Conservation (phyloP, 169 alveolate genomes). For the Plasmodium berghei region DNA sequence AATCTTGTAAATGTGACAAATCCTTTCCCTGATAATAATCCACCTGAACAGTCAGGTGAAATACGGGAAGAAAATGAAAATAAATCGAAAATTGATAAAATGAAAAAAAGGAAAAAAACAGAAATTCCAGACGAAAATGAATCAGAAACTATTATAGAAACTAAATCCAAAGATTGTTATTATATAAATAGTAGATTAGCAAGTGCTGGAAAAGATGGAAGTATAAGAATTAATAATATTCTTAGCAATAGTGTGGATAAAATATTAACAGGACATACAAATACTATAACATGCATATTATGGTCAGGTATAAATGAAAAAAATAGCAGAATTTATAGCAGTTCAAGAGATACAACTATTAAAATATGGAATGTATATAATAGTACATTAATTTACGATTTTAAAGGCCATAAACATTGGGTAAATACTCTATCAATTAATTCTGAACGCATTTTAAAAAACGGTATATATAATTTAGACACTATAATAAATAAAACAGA, state of each 20-base stretch:
- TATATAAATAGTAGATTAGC: slow-evolving; percentile 61
- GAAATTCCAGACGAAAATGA: neutral
- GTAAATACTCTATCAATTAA: slow-evolving; percentile 96
- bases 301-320: slow-evolving; percentile 94
- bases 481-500: slow-evolving; percentile 78
- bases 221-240: slow-evolving; percentile 94
- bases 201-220: slow-evolving; percentile 90
- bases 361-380: slow-evolving; percentile 92
- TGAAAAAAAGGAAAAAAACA: neutral
- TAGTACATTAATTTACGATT: slow-evolving; percentile 84
- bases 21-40: neutral
- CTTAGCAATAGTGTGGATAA: slow-evolving; percentile 85
- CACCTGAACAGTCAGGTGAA: neutral
- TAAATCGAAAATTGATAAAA: neutral
- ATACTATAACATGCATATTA: slow-evolving; percentile 93
- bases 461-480: slow-evolving; percentile 91
- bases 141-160: neutral
- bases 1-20: neutral
- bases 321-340: slow-evolving; percentile 87
- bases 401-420: slow-evolving; percentile 99
- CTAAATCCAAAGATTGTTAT: slow-evolving; percentile 2
- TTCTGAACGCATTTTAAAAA: slow-evolving; percentile 93
- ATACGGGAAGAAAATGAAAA: neutral
- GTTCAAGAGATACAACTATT: slow-evolving; percentile 95
- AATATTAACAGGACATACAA: slow-evolving; percentile 93